phyloP scores from a whole-genome alignment of 2,329 filamentous ascomycete species.

The Zymoseptoria crescenta region DNA sequence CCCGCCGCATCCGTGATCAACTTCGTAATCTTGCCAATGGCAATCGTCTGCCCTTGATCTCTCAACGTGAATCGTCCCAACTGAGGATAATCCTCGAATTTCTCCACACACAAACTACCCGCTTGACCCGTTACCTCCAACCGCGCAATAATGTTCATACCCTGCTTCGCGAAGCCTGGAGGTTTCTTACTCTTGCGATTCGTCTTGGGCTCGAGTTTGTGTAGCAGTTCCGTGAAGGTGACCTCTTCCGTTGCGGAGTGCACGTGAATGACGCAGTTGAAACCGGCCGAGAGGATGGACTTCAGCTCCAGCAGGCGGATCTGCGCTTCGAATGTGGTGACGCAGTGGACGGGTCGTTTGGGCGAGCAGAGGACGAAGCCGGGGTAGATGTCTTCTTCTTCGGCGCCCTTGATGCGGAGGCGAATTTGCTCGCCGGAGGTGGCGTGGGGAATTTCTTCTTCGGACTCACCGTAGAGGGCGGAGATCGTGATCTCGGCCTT shows the following conservation, averaged over 20 bases:
- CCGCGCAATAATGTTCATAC: constrained; percentile 81
- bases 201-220: constrained; percentile 94
- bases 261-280: constrained; percentile 96
- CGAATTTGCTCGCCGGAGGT: constrained; percentile 94
- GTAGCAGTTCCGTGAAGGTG: constrained; percentile 77
- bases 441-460: constrained; percentile 76
- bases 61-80: constrained; percentile 83
- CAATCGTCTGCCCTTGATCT: constrained; percentile 93
- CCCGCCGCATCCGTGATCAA: constrained; percentile 50
- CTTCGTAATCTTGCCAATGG: constrained; percentile 98
- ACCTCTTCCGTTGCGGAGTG: constrained; percentile 97
- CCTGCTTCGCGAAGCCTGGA: constrained; percentile 79
- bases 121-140: constrained; percentile 80
- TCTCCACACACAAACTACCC: constrained; percentile 83
- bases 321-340: constrained; percentile 86
- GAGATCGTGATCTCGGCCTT: constrained; percentile 71
- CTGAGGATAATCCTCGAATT: constrained; percentile 92
- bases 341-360: constrained; percentile 87
- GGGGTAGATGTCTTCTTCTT: constrained; percentile 93
- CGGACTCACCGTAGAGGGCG: constrained; percentile 87
- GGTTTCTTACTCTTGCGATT: constrained; percentile 86
- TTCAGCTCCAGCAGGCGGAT: constrained; percentile 92
- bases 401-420: constrained; percentile 82
- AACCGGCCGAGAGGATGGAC: constrained; percentile 86
- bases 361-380: constrained; percentile 95